These are phyloP conservation scores for Komagataea norvegica DNA, from an alignment of 1,139 yeast species.

Conservation along the genomic window DNA sequence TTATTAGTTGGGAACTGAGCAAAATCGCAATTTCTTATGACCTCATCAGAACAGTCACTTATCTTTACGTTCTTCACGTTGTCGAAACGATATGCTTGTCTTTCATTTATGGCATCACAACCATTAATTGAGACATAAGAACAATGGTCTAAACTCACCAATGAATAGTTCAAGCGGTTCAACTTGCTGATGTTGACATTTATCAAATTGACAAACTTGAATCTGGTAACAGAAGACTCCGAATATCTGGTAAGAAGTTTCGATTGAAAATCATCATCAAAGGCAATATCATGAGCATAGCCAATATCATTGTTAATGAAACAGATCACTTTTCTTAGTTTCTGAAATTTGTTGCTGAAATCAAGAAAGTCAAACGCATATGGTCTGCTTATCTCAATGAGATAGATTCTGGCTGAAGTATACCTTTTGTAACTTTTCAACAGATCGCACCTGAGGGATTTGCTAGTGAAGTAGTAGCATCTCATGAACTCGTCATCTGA, in stretches of 20 bases:
- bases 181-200: not conserved
- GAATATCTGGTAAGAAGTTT: not conserved
- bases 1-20: not conserved
- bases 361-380: not conserved
- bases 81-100: not conserved
- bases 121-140: not conserved
- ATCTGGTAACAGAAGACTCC: not conserved
- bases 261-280: not conserved
- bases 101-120: not conserved
- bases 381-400: constrained; percentile 14
- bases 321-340: constrained; percentile 8
- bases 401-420: constrained; percentile 15
- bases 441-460: constrained; percentile 3
- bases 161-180: not conserved
- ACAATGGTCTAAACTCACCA: not conserved
- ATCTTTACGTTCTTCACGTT: not conserved
- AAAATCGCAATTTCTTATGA: constrained; percentile 4
- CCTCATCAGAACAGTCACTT: not conserved
- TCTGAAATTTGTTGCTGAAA: constrained; percentile 1
- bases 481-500: constrained; percentile 4
- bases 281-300: not conserved
- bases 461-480: constrained; percentile 7
- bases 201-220: constrained; percentile 2
- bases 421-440: constrained; percentile 3
- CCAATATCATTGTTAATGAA: not conserved